phyloP scores from a whole-genome alignment of 148 eudicot genomes.

The Beta vulgaris region DNA sequence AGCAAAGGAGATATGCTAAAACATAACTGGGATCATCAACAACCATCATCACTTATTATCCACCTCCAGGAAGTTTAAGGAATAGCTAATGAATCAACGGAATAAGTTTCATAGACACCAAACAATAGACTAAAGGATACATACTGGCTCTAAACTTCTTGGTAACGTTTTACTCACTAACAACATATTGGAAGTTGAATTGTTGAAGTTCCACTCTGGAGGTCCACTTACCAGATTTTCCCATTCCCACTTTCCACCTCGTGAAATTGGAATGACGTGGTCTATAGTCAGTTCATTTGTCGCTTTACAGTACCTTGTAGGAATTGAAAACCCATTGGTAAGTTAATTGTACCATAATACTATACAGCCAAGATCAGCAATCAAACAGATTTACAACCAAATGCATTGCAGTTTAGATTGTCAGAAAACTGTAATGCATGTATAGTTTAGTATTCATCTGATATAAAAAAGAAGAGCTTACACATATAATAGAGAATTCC shows the following conservation, averaged over 20 bases:
- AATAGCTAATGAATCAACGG: not conserved
- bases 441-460: not conserved
- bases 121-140: not conserved
- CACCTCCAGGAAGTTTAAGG: no score
- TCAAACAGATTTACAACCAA: not conserved
- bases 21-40: not conserved
- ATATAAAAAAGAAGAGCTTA: not conserved
- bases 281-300: slow-evolving; percentile 68
- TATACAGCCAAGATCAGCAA: not conserved
- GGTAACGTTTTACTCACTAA: not conserved
- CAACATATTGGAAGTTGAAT: not conserved
- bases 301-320: slow-evolving; percentile 69
- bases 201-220: slow-evolving; percentile 5
- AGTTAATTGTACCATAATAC: not conserved
- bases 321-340: not conserved
- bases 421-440: not conserved
- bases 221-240: slow-evolving; percentile 75
- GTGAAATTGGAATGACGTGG: slow-evolving; percentile 77
- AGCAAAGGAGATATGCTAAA: not conserved
- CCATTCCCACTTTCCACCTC: slow-evolving; percentile 95
- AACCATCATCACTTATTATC: no score
- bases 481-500: not conserved
- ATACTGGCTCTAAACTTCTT: not conserved
- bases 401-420: not conserved
- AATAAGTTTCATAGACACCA: not conserved